A percentile compares a stretch with the other conserved stretches of the same genome.
Conservation (phyloP, 768 basidiomycete species). For the Tylopilus rubrobrunneus region DNA sequence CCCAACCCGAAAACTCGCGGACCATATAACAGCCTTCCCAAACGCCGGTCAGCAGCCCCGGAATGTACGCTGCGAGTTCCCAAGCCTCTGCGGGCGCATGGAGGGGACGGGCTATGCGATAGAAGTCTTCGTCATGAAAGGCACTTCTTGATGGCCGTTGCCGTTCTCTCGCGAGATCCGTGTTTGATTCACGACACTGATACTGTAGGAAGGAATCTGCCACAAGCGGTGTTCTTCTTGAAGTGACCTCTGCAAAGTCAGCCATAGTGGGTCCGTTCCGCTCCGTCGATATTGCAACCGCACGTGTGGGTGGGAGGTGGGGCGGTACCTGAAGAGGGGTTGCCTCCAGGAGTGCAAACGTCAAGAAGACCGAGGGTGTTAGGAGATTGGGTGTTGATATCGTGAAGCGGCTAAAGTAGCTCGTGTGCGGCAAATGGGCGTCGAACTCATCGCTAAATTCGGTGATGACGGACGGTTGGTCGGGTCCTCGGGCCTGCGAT, state of each 20-base stretch:
- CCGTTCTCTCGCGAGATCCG: conserved; percentile 30
- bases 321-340: conserved; percentile 41
- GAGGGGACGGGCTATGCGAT: conserved; percentile 27
- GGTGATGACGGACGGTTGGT: not conserved
- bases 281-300: conserved; percentile 40
- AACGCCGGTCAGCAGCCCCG: conserved; percentile 48
- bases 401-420: conserved; percentile 19
- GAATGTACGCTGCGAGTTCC: conserved; percentile 33
- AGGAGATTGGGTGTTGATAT: conserved; percentile 35
- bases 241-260: conserved; percentile 43
- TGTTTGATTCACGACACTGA: conserved; percentile 27
- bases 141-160: conserved; percentile 33
- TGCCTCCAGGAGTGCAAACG: conserved; percentile 49
- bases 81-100: conserved; percentile 16
- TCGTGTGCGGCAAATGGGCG: conserved; percentile 10
- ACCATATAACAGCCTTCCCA: conserved; percentile 66
- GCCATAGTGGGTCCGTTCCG: conserved; percentile 51
- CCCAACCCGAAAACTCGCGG: conserved; percentile 22
- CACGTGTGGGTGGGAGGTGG: conserved; percentile 49
- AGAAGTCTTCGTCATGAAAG: conserved; percentile 37
- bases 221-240: conserved; percentile 46
- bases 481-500: conserved; percentile 22
- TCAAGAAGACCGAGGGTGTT: conserved; percentile 48
- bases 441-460: conserved; percentile 10
- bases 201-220: conserved; percentile 37